Percentiles rank a stretch among this genome's conserved stretches.
These are phyloP conservation scores for Xylaria sp. DNA, from an alignment of 2,329 filamentous ascomycete genomes.

Conservation along the genomic window DNA sequence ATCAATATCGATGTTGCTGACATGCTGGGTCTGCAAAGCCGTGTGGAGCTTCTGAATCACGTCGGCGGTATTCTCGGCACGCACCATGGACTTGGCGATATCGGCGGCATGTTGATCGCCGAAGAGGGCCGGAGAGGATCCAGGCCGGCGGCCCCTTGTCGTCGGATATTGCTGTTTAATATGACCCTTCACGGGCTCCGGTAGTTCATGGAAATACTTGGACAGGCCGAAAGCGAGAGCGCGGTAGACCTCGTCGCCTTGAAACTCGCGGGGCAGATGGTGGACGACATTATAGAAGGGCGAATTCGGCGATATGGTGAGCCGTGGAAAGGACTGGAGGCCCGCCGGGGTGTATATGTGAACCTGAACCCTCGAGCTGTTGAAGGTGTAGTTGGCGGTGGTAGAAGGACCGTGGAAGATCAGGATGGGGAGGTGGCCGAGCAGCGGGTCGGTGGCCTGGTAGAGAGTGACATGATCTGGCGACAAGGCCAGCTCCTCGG, in stretches of 20 bases:
- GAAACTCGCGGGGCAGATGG: slow-evolving; percentile 89
- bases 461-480: slow-evolving; percentile 87
- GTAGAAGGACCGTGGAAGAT: slow-evolving; percentile 94
- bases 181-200: slow-evolving; percentile 77
- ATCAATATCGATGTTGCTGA: slow-evolving; percentile 89
- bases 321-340: slow-evolving; percentile 87
- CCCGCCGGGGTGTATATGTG: slow-evolving; percentile 93
- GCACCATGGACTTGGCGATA: slow-evolving; percentile 84
- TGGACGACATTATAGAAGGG: slow-evolving; percentile 91
- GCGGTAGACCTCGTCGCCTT: slow-evolving; percentile 93
- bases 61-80: slow-evolving; percentile 79
- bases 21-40: slow-evolving; percentile 81
- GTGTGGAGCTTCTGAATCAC: slow-evolving; percentile 78
- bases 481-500: slow-evolving; percentile 80
- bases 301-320: slow-evolving; percentile 93
- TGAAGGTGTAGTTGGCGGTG: slow-evolving; percentile 85
- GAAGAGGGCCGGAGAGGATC: slow-evolving; percentile 77
- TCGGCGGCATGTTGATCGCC: slow-evolving; percentile 93
- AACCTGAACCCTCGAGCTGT: slow-evolving; percentile 92
- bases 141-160: slow-evolving; percentile 67
- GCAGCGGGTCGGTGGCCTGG: slow-evolving; percentile 85
- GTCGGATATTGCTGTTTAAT: slow-evolving; percentile 70
- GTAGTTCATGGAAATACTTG: slow-evolving; percentile 93
- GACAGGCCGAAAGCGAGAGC: slow-evolving; percentile 91
- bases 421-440: slow-evolving; percentile 83